Evolutionary conservation across 352 stramenopile species (phyloP).

Genomic region (Globisporangium uncinulatum): DNA sequence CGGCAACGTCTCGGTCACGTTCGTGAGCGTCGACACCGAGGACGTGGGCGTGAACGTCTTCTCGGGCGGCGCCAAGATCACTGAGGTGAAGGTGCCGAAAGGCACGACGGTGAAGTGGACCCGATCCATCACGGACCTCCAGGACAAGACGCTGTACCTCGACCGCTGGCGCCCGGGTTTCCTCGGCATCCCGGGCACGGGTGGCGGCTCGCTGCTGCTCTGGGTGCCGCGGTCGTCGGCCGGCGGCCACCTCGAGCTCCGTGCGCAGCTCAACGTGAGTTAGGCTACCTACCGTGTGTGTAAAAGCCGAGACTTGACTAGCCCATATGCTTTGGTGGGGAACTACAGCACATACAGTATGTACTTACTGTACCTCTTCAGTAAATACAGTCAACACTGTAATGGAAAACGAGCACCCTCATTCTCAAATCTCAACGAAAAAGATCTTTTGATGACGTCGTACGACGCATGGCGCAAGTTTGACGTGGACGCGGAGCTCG

Average conservation of each 20-base stretch:
- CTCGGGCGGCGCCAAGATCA: constrained; percentile 29
- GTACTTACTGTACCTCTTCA: too few relatives aligned
- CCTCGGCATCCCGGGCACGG: constrained; percentile 26
- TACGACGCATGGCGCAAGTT: constrained; percentile 61
- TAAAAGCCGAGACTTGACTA: too few relatives aligned
- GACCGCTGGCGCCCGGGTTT: constrained; percentile 38
- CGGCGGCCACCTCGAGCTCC: constrained; percentile 32
- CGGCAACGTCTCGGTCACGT: constrained; percentile 31
- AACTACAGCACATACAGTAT: too few relatives aligned
- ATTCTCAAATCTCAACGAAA: background rate
- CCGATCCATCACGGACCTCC: constrained; percentile 24
- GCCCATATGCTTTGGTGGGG: too few relatives aligned
- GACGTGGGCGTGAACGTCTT: constrained; percentile 40
- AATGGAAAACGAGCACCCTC: too few relatives aligned
- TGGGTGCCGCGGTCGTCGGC: constrained; percentile 32
- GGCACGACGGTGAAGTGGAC: constrained; percentile 37
- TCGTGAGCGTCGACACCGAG: constrained; percentile 31
- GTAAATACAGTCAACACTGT: too few relatives aligned
- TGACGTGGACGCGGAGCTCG: constrained; percentile 64
- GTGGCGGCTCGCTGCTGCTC: constrained; percentile 24
- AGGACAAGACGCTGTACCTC: constrained; percentile 47
- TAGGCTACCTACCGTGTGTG: constrained; percentile 7
- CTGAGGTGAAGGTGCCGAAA: constrained; percentile 23
- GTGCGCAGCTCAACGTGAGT: constrained; percentile 36
- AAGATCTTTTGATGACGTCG: constrained; percentile 14